Evolutionary conservation across 148 eudicot genomes (phyloP).

Genomic region (Diospyros kaki): DNA sequence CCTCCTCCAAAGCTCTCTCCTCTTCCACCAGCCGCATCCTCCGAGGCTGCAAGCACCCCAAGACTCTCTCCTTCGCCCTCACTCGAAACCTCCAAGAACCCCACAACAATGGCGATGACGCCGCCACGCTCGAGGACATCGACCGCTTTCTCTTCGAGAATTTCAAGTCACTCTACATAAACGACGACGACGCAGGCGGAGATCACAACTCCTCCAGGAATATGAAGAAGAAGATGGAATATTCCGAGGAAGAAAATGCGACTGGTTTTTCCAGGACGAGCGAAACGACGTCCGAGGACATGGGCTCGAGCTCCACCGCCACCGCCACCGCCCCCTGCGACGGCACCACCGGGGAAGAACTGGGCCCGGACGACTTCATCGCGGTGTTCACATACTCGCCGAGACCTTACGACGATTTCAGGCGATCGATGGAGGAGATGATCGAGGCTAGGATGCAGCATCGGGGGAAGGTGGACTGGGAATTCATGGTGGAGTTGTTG

Average conservation of each 20-base stretch:
- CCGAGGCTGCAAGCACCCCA: conserved; percentile 48
- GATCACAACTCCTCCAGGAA: too few relatives aligned
- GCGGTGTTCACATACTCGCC: conserved; percentile 47
- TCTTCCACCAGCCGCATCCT: conserved; percentile 38
- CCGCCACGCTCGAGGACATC: conserved; percentile 56
- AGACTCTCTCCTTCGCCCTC: conserved; percentile 33
- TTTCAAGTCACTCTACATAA: conserved; percentile 47
- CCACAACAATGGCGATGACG: conserved; percentile 4
- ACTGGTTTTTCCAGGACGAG: conserved; percentile 19
- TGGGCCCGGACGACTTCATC: conserved; percentile 43
- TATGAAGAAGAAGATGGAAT: background rate
- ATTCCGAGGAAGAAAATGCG: background rate
- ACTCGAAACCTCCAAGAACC: background rate
- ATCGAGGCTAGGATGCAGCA: conserved; percentile 38
- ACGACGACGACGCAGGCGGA: conserved; percentile 17
- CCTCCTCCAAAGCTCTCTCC: conserved; percentile 38
- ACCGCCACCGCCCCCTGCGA: background rate
- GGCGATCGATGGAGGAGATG: conserved; percentile 65
- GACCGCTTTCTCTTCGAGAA: conserved; percentile 59
- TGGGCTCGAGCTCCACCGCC: conserved; percentile 10
- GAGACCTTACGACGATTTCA: conserved; percentile 58
- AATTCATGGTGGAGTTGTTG: conserved; percentile 67
- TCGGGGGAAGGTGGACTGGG: conserved; percentile 58
- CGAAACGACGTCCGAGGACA: conserved; percentile 14
- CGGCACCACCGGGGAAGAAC: background rate